These are phyloP conservation scores for Vigna unguiculata DNA, from an alignment of 306 rosid genomes.

Conservation along the genomic window DNA sequence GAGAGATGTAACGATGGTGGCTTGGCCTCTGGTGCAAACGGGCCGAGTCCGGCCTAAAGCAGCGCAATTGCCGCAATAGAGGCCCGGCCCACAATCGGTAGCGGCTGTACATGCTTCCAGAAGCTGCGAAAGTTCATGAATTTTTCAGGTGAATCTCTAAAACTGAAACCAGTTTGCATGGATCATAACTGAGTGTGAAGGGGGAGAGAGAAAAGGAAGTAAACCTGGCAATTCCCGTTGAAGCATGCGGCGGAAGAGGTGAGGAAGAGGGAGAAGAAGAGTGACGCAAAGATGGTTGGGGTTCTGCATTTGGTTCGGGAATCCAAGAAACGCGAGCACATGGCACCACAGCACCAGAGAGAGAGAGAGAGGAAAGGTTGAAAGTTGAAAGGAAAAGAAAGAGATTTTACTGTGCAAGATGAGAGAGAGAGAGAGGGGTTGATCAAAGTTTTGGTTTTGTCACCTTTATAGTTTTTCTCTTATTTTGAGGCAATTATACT, in stretches of 20 bases:
- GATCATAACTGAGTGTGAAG: constrained; percentile 32
- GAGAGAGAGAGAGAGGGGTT: constrained; percentile 10
- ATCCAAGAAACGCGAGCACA: constrained; percentile 53
- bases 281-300: constrained; percentile 43
- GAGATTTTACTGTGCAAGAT: constrained; percentile 45
- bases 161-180: background rate
- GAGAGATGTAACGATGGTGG: constrained; percentile 65
- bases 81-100: constrained; percentile 76
- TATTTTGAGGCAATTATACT: constrained; percentile 45
- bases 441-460: constrained; percentile 52
- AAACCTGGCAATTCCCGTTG: constrained; percentile 80
- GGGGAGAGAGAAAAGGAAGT: constrained; percentile 14
- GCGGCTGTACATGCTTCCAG: constrained; percentile 77
- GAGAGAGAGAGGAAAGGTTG: background rate
- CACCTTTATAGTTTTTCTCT: constrained; percentile 51
- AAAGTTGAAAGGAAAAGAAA: constrained; percentile 45
- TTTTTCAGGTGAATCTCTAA: constrained; percentile 35
- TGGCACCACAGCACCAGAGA: constrained; percentile 45
- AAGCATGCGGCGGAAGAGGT: constrained; percentile 64
- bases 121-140: constrained; percentile 53
- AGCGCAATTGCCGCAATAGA: constrained; percentile 93
- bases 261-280: constrained; percentile 49
- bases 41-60: constrained; percentile 68
- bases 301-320: constrained; percentile 52
- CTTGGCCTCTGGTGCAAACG: constrained; percentile 83